phyloP scores from a whole-genome alignment of 306 rosid species.

The Trifolium dubium region DNA sequence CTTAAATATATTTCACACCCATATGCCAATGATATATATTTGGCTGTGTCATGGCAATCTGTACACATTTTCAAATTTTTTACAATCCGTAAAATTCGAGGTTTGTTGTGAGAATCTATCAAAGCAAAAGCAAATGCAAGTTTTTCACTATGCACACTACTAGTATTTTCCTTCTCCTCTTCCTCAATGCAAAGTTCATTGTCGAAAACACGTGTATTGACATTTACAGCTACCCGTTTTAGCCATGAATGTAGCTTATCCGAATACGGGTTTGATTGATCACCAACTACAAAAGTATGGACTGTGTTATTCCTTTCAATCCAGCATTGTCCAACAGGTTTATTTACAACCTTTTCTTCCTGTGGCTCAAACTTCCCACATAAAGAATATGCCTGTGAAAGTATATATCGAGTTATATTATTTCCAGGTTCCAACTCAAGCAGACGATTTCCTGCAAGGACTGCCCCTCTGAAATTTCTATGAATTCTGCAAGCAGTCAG shows the following conservation, averaged over 20 bases:
- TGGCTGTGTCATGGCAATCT: slow-evolving; percentile 83
- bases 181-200: slow-evolving; percentile 69
- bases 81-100: slow-evolving; percentile 62
- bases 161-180: slow-evolving; percentile 64
- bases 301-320: slow-evolving; percentile 64
- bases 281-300: slow-evolving; percentile 66
- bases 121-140: slow-evolving; percentile 81
- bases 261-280: slow-evolving; percentile 49
- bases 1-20: slow-evolving; percentile 77
- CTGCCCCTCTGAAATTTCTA: slow-evolving; percentile 62
- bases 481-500: slow-evolving; percentile 81
- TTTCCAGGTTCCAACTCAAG: slow-evolving; percentile 76
- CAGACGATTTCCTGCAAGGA: slow-evolving; percentile 64
- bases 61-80: slow-evolving; percentile 81
- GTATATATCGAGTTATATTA: slow-evolving; percentile 49
- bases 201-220: slow-evolving; percentile 49
- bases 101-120: slow-evolving; percentile 51
- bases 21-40: slow-evolving; percentile 67
- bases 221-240: slow-evolving; percentile 50
- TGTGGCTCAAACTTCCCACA: slow-evolving; percentile 64
- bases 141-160: slow-evolving; percentile 76
- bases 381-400: slow-evolving; percentile 65
- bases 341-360: slow-evolving; percentile 53
- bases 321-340: slow-evolving; percentile 76
- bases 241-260: slow-evolving; percentile 67